Evolutionary conservation across 2,329 filamentous ascomycete genomes (phyloP).

Genomic region (Fusarium mexicanum): DNA sequence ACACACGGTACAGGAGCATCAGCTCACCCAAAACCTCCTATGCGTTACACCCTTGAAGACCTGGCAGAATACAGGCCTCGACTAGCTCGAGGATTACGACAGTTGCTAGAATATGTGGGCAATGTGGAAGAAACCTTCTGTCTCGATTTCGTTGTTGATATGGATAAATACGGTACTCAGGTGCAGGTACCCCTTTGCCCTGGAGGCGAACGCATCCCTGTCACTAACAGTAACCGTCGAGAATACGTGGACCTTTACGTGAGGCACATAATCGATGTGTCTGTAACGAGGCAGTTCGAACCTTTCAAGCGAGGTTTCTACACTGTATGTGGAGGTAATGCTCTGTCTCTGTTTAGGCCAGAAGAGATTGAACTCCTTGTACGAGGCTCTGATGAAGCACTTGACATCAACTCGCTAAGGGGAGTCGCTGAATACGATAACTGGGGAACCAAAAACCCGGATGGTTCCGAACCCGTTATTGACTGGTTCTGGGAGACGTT

Average conservation of each 20-base stretch:
- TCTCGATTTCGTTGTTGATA: conserved; percentile 81
- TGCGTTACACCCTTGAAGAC: conserved; percentile 82
- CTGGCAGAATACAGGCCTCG: conserved; percentile 82
- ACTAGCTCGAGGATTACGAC: conserved; percentile 77
- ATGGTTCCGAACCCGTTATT: conserved; percentile 72
- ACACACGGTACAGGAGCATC: conserved; percentile 62
- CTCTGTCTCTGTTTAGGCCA: conserved; percentile 84
- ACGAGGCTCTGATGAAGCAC: conserved; percentile 82
- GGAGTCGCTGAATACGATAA: conserved; percentile 85
- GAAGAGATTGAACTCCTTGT: conserved; percentile 93
- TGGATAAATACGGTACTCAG: conserved; percentile 78
- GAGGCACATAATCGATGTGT: conserved; percentile 79
- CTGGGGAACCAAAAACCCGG: conserved; percentile 70
- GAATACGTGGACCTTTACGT: conserved; percentile 91
- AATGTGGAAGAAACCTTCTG: conserved; percentile 84
- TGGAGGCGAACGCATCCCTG: conserved; percentile 76
- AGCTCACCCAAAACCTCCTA: conserved; percentile 66
- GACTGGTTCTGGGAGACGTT: conserved; percentile 93
- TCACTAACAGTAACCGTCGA: conserved; percentile 84
- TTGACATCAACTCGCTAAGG: conserved; percentile 80
- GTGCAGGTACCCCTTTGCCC: conserved; percentile 75
- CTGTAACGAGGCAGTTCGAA: conserved; percentile 85
- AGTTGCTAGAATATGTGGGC: conserved; percentile 84
- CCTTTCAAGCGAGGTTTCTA: conserved; percentile 96
- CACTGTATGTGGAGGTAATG: conserved; percentile 89